A percentile compares a stretch with the other conserved stretches of the same genome.
Evolutionary conservation across 805 yeast species (phyloP).

Genomic region (Metschnikowia continentalis): DNA sequence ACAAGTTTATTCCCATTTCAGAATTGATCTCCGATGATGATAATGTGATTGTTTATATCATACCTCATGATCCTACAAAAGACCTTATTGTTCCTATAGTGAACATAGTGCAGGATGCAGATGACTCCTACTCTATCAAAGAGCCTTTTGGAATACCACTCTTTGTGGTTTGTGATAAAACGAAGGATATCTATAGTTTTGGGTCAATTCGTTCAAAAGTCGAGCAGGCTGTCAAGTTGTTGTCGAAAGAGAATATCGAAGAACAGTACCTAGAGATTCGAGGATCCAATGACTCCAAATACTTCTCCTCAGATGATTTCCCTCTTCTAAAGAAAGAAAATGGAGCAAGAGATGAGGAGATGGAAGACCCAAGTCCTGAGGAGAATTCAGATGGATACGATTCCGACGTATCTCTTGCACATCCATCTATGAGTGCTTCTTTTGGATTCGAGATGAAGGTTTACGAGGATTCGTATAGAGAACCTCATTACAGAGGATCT

Average conservation of each 20-base stretch:
- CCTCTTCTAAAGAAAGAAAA: constrained; percentile 22
- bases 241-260: constrained; percentile 23
- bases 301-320: constrained; percentile 29
- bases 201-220: constrained; percentile 56
- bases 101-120: constrained; percentile 38
- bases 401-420: constrained; percentile 49
- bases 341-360: background rate
- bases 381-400: constrained; percentile 31
- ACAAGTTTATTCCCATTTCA: constrained; percentile 58
- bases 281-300: constrained; percentile 12
- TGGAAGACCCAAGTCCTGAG: constrained; percentile 1
- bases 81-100: constrained; percentile 56
- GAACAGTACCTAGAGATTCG: constrained; percentile 21
- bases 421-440: constrained; percentile 48
- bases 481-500: background rate
- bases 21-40: constrained; percentile 65
- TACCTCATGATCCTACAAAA: constrained; percentile 41
- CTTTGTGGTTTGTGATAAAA: constrained; percentile 53
- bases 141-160: constrained; percentile 74
- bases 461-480: constrained; percentile 22
- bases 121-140: constrained; percentile 32
- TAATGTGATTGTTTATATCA: constrained; percentile 57
- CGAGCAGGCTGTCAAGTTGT: constrained; percentile 32
- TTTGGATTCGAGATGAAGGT: constrained; percentile 46
- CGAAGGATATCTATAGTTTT: constrained; percentile 49